Conservation (phyloP, 2,329 filamentous ascomycete species). For the Teratosphaeria gauchensis region DNA sequence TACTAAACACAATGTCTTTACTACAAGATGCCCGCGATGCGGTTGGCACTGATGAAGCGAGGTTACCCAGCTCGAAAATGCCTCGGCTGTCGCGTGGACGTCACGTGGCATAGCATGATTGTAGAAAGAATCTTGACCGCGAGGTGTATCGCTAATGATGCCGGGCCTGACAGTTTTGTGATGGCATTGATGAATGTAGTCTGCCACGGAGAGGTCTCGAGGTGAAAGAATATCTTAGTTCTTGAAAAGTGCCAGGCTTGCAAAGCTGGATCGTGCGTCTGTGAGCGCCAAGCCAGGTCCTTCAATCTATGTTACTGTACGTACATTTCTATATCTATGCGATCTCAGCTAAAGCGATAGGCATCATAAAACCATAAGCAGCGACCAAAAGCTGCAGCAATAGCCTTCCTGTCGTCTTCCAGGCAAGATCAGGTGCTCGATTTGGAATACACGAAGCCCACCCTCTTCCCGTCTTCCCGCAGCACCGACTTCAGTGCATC, state of each 20-base stretch:
- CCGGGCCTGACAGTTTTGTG: too few relatives aligned
- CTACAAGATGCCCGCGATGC: not conserved
- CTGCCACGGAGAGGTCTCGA: too few relatives aligned
- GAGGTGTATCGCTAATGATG: too few relatives aligned
- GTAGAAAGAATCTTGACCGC: too few relatives aligned
- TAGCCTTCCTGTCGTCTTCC: not conserved
- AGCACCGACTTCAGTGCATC: slow-evolving; percentile 41
- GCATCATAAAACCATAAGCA: not conserved
- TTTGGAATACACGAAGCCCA: slow-evolving; percentile 44
- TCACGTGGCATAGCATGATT: not conserved
- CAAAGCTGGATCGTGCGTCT: too few relatives aligned
- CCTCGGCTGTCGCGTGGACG: not conserved
- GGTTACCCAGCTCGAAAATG: not conserved
- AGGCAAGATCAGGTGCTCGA: slow-evolving; percentile 6
- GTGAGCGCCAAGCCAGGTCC: not conserved
- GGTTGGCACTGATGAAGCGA: not conserved
- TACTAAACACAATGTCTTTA: not conserved
- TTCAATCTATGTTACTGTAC: not conserved
- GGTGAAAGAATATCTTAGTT: too few relatives aligned
- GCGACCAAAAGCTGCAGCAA: not conserved
- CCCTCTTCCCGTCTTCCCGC: slow-evolving; percentile 34
- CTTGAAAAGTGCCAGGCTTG: too few relatives aligned
- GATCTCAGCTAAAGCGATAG: not conserved
- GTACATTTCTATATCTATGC: not conserved
- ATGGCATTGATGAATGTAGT: too few relatives aligned